Conservation (phyloP, 768 basidiomycete genomes). For the Naganishia kalamii region DNA sequence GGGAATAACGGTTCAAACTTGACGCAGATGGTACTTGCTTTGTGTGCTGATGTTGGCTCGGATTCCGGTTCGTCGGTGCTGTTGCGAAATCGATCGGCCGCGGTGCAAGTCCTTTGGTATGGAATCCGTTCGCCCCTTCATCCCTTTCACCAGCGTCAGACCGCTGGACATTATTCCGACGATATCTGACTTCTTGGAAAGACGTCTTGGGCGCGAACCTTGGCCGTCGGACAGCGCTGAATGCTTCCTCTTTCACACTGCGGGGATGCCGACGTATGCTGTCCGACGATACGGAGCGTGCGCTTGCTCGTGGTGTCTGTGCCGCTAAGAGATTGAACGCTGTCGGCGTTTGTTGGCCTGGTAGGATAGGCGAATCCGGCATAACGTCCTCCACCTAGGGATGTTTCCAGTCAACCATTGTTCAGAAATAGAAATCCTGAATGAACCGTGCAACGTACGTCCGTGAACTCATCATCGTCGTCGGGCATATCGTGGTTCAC, state of each 20-base stretch:
- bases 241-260: background rate
- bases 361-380: background rate
- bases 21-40: background rate
- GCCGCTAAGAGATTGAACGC: background rate
- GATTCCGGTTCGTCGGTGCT: background rate
- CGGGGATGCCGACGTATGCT: background rate
- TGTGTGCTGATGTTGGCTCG: background rate
- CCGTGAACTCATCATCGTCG: conserved; percentile 4
- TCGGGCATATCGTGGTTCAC: background rate
- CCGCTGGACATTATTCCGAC: background rate
- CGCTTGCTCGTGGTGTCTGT: background rate
- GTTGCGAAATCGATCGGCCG: background rate
- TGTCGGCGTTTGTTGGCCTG: conserved; percentile 3
- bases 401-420: background rate
- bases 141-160: background rate
- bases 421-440: background rate
- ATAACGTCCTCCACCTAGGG: background rate
- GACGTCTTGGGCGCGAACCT: background rate
- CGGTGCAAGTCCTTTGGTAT: conserved; percentile 8
- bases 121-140: background rate
- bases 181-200: conserved; percentile 7
- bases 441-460: background rate
- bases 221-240: background rate
- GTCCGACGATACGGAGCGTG: background rate
- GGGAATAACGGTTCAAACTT: background rate